Percentiles rank a stretch among this genome's conserved stretches.
Conservation (phyloP, 148 eudicot species). For the Rhododendron kiyosumense region DNA sequence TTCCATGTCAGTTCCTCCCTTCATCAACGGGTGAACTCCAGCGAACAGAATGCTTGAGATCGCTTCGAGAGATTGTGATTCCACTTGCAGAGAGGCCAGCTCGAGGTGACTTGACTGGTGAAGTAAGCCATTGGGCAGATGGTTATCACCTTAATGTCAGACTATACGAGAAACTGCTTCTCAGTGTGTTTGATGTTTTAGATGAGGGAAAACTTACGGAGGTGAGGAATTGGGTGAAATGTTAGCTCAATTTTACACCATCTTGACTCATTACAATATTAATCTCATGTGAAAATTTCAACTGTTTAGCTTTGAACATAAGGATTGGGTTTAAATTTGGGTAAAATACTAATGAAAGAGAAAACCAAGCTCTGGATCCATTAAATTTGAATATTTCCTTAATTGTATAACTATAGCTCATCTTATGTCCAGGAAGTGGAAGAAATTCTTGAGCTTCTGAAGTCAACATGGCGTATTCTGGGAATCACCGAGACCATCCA, state of each 20-base stretch:
- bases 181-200: conserved; percentile 88
- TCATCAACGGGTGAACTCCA: conserved; percentile 78
- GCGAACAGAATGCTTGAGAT: conserved; percentile 86
- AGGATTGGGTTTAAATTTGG: neutral
- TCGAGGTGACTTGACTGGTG: conserved; percentile 99
- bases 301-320: neutral
- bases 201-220: conserved; percentile 98
- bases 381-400: neutral
- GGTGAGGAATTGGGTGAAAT: conserved; percentile 31
- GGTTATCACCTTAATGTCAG: conserved; percentile 97
- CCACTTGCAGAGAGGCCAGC: conserved; percentile 99
- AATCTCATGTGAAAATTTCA: neutral
- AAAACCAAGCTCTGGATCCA: conserved; percentile 3
- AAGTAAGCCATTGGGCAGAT: conserved; percentile 99
- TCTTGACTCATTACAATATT: neutral
- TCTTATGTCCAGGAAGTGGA: conserved; percentile 75
- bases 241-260: neutral
- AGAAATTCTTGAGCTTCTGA: conserved; percentile 92
- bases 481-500: conserved; percentile 97
- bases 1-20: conserved; percentile 66
- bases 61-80: conserved; percentile 73
- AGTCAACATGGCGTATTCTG: conserved; percentile 92
- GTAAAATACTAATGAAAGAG: neutral
- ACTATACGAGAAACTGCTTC: conserved; percentile 90
- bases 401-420: neutral